Percentiles rank a stretch among this genome's conserved stretches.
Evolutionary conservation across 768 basidiomycete species (phyloP).

Genomic region (Sporobolomyces pararoseus): DNA sequence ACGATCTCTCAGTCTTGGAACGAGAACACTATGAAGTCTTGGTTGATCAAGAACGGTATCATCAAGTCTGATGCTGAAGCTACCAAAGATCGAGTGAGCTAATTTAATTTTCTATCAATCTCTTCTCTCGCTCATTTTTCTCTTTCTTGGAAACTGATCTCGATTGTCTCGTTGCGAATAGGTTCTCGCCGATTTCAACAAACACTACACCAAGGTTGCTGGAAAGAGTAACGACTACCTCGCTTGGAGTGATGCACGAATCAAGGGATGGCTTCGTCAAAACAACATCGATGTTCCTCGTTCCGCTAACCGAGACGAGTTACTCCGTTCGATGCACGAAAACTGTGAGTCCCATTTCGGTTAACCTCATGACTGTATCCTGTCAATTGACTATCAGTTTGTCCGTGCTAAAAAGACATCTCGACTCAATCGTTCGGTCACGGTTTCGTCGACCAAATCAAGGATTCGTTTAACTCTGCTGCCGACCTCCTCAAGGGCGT

Average conservation of each 20-base stretch:
- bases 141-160: slow-evolving; percentile 24
- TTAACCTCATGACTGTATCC: no score
- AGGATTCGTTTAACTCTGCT: slow-evolving; percentile 61
- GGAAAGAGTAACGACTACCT: slow-evolving; percentile 65
- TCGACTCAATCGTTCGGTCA: slow-evolving; percentile 62
- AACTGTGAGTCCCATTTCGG: slow-evolving; percentile 36
- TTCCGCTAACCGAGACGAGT: slow-evolving; percentile 63
- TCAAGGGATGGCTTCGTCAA: slow-evolving; percentile 81
- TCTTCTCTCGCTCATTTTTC: background rate
- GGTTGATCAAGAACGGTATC: slow-evolving; percentile 72
- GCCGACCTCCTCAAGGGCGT: slow-evolving; percentile 50
- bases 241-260: slow-evolving; percentile 85
- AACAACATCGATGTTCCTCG: slow-evolving; percentile 58
- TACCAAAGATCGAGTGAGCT: slow-evolving; percentile 62
- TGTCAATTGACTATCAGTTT: no score
- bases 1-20: slow-evolving; percentile 67
- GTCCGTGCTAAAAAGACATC: no score
- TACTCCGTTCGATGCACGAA: slow-evolving; percentile 59
- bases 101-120: no score
- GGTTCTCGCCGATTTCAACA: slow-evolving; percentile 63
- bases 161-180: no score
- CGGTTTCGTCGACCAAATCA: slow-evolving; percentile 60
- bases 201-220: slow-evolving; percentile 57
- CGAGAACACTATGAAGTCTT: slow-evolving; percentile 66
- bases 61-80: slow-evolving; percentile 59